These are phyloP conservation scores for Heterobasidion occidentale DNA, from an alignment of 1,284 basidiomycete species.

Conservation along the genomic window DNA sequence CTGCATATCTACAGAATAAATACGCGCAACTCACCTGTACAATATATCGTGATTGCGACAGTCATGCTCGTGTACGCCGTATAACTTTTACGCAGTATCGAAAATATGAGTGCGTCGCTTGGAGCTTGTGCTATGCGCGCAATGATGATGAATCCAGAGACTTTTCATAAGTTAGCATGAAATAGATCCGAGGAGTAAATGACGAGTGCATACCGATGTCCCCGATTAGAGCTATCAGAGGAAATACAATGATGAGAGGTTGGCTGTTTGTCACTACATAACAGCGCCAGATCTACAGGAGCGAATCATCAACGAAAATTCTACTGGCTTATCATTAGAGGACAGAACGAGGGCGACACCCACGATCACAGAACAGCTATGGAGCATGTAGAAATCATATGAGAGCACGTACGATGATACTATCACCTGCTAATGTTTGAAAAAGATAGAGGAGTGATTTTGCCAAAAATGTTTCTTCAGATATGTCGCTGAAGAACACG, in stretches of 20 bases:
- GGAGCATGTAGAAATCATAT: too few relatives aligned
- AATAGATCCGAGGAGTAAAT: background rate
- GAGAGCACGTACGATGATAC: background rate
- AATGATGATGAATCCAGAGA: background rate
- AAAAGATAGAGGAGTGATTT: background rate
- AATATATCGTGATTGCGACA: background rate
- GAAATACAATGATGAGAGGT: background rate
- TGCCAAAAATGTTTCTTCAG: background rate
- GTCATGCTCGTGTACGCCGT: background rate
- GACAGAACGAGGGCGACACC: too few relatives aligned
- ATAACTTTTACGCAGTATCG: background rate
- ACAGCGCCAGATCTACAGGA: constrained; percentile 1
- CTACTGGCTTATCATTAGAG: too few relatives aligned
- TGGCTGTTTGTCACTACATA: background rate
- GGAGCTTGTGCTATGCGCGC: background rate
- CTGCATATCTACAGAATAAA: background rate
- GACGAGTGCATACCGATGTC: background rate
- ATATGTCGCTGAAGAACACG: background rate
- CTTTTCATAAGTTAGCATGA: background rate
- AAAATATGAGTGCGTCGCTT: background rate
- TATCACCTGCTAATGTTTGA: background rate
- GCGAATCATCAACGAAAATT: background rate
- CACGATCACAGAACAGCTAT: too few relatives aligned
- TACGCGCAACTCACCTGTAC: background rate
- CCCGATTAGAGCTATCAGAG: background rate